Conservation (phyloP, 495 filamentous ascomycete species). For the Tetracladium marchalianum region DNA sequence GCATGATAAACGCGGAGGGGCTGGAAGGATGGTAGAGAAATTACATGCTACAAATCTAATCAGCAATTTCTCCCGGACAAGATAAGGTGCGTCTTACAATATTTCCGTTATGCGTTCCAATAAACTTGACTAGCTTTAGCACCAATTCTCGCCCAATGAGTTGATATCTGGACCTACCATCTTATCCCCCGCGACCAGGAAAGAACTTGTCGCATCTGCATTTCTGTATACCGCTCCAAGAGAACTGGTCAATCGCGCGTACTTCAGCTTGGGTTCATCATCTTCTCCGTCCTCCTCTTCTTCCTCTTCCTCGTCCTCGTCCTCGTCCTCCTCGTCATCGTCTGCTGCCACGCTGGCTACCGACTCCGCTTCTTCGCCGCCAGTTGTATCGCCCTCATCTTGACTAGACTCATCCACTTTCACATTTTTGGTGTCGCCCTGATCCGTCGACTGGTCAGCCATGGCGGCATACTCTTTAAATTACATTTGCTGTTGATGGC, state of each 20-base stretch:
- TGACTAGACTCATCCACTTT: constrained; percentile 13
- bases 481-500: constrained; percentile 19
- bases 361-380: constrained; percentile 25
- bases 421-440: constrained; percentile 11
- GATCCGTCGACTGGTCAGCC: constrained; percentile 16
- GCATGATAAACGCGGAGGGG: constrained; percentile 77
- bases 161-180: constrained; percentile 51
- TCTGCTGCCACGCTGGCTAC: constrained; percentile 5
- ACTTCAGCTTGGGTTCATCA: constrained; percentile 93
- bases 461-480: constrained; percentile 12
- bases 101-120: constrained; percentile 95
- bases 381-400: constrained; percentile 25
- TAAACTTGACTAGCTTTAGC: constrained; percentile 44
- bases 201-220: constrained; percentile 86
- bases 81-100: constrained; percentile 54
- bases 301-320: constrained; percentile 45
- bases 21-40: constrained; percentile 72
- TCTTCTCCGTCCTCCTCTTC: constrained; percentile 82
- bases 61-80: constrained; percentile 3
- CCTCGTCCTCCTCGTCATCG: constrained; percentile 21
- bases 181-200: constrained; percentile 86
- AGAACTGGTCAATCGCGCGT: constrained; percentile 71
- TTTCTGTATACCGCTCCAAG: constrained; percentile 78
- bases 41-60: constrained; percentile 54
- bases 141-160: neutral